Evolutionary conservation across 1,284 basidiomycete species (phyloP).

Genomic region (Sparassis latifolia): DNA sequence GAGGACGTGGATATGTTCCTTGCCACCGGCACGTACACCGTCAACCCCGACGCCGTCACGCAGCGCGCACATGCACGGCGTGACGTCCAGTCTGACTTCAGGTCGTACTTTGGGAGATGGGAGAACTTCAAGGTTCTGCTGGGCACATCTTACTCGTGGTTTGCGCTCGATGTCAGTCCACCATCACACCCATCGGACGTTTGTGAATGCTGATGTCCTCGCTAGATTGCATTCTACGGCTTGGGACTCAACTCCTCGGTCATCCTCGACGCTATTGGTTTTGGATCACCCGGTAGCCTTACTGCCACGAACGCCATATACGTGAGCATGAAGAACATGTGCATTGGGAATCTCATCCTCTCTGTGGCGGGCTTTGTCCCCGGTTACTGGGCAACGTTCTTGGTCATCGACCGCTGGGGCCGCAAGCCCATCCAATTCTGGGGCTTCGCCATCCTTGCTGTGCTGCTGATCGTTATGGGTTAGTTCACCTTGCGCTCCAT

Average conservation of each 20-base stretch:
- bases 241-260: conserved; percentile 76
- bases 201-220: conserved; percentile 3
- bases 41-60: conserved; percentile 51
- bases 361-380: conserved; percentile 68
- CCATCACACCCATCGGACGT: not conserved
- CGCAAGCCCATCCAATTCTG: conserved; percentile 74
- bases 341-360: conserved; percentile 63
- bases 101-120: conserved; percentile 52
- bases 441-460: conserved; percentile 68
- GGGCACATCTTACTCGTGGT: conserved; percentile 51
- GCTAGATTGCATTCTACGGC: conserved; percentile 79
- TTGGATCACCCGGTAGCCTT: conserved; percentile 35
- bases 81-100: conserved; percentile 60
- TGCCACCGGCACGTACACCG: conserved; percentile 39
- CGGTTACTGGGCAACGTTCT: conserved; percentile 69
- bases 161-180: conserved; percentile 48
- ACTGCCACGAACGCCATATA: conserved; percentile 37
- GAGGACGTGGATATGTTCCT: conserved; percentile 66
- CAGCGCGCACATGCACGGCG: conserved; percentile 60
- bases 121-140: conserved; percentile 56
- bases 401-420: conserved; percentile 67
- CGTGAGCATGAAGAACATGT: conserved; percentile 46
- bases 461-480: conserved; percentile 60
- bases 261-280: conserved; percentile 52
- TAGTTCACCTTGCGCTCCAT: conserved; percentile 12